These are phyloP conservation scores for Przewalskia tangutica DNA, from an alignment of 257 asterid species.

Conservation along the genomic window DNA sequence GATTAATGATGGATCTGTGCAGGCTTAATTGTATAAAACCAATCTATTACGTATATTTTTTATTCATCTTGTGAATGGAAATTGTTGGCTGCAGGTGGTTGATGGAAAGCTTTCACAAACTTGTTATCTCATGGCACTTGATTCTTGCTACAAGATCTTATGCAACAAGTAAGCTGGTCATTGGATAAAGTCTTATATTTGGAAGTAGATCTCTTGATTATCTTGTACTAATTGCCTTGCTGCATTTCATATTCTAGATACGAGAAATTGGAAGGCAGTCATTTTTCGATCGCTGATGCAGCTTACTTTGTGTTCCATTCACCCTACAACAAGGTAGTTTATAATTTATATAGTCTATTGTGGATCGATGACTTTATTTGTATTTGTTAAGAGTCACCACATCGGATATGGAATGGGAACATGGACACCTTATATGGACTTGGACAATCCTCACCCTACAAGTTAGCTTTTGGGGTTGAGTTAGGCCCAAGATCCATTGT, in stretches of 20 bases:
- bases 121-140: slow-evolving; percentile 95
- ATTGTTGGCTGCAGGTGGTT: slow-evolving; percentile 53
- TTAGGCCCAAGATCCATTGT: too few relatives aligned
- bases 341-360: slow-evolving; percentile 13
- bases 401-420: too few relatives aligned
- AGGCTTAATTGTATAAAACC: not conserved
- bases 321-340: slow-evolving; percentile 90
- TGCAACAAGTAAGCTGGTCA: slow-evolving; percentile 52
- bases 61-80: not conserved
- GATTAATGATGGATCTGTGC: not conserved
- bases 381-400: too few relatives aligned
- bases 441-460: too few relatives aligned
- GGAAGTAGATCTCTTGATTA: not conserved
- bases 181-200: not conserved
- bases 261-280: slow-evolving; percentile 72
- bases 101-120: slow-evolving; percentile 99
- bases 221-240: not conserved
- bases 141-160: slow-evolving; percentile 79
- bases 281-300: slow-evolving; percentile 79
- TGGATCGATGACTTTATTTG: not conserved
- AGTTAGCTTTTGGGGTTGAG: too few relatives aligned
- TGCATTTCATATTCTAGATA: slow-evolving; percentile 27
- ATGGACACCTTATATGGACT: too few relatives aligned
- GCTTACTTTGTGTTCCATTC: slow-evolving; percentile 88
- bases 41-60: not conserved